Evolutionary conservation across 345 rosid genomes (phyloP).

Genomic region (Camelina sativa): DNA sequence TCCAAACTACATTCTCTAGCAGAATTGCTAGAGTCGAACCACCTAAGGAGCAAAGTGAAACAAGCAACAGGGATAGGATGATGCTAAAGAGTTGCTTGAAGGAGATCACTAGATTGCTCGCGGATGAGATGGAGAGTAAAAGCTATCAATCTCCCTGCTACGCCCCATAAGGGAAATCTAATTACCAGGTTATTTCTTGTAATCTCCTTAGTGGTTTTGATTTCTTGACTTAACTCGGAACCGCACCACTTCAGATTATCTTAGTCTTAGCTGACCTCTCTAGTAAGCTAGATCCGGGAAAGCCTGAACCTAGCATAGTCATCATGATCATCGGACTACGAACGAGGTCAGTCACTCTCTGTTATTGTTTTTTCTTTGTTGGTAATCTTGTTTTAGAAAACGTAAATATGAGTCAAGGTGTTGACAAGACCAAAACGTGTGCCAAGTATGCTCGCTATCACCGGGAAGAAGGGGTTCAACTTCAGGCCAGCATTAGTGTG

Average conservation of each 20-base stretch:
- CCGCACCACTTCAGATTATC: not conserved
- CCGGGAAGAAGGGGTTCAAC: not conserved
- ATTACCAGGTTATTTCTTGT: not conserved
- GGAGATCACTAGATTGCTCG: not conserved
- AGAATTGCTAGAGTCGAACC: too few relatives aligned
- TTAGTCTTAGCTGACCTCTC: not conserved
- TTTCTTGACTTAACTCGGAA: not conserved
- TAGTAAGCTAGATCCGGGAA: not conserved
- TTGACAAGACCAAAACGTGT: not conserved
- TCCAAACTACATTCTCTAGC: too few relatives aligned
- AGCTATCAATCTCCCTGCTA: not conserved
- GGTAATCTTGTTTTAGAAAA: too few relatives aligned
- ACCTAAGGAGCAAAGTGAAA: too few relatives aligned
- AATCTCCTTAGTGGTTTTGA: not conserved
- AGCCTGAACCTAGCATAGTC: not conserved
- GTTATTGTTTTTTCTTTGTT: not conserved
- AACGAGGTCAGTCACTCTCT: not conserved
- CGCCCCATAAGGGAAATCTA: not conserved
- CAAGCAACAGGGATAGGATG: not conserved
- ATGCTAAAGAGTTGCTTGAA: not conserved
- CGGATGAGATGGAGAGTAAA: not conserved
- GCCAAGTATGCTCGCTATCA: not conserved
- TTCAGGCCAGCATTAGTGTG: not conserved
- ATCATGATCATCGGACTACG: not conserved
- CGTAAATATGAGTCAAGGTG: not conserved